Percentiles rank a stretch among this genome's conserved stretches.
Evolutionary conservation across 2,329 filamentous ascomycete species (phyloP).

Genomic region (Talaromyces sp.): DNA sequence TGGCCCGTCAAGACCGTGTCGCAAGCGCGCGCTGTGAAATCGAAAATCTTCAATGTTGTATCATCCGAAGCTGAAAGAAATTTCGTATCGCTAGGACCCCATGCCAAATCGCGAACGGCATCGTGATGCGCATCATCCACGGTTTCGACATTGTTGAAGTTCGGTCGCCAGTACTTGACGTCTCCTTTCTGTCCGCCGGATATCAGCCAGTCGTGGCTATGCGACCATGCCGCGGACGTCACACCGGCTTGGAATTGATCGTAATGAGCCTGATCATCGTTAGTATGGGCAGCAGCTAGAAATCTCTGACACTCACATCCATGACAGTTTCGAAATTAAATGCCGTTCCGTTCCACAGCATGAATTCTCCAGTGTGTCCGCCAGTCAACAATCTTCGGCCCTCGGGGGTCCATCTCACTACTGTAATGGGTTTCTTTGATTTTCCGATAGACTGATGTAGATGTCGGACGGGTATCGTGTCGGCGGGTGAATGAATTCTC

Average conservation of each 20-base stretch:
- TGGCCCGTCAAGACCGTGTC: slow-evolving; percentile 87
- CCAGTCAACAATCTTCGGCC: slow-evolving; percentile 87
- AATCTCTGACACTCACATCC: slow-evolving; percentile 54
- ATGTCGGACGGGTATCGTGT: slow-evolving; percentile 90
- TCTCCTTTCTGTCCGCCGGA: slow-evolving; percentile 93
- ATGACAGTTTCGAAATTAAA: slow-evolving; percentile 99
- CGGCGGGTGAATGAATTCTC: slow-evolving; percentile 68
- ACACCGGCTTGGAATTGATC: slow-evolving; percentile 46
- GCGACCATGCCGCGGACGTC: slow-evolving; percentile 65
- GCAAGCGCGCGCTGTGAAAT: slow-evolving; percentile 82
- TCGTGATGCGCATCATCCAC: slow-evolving; percentile 82
- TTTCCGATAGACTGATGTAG: slow-evolving; percentile 98
- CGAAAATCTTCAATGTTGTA: slow-evolving; percentile 88
- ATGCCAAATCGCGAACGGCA: slow-evolving; percentile 85
- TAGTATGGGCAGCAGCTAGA: background rate
- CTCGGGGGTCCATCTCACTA: slow-evolving; percentile 96
- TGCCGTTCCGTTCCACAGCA: slow-evolving; percentile 95
- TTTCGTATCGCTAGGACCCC: slow-evolving; percentile 90
- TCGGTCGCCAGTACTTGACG: slow-evolving; percentile 98
- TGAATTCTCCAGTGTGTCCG: slow-evolving; percentile 95
- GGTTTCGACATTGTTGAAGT: slow-evolving; percentile 97
- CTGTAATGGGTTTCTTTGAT: slow-evolving; percentile 94
- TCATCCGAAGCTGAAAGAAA: slow-evolving; percentile 97
- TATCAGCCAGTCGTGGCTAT: slow-evolving; percentile 94
- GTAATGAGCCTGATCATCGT: slow-evolving; percentile 65